Evolutionary conservation across 2,329 filamentous ascomycete genomes (phyloP).

Genomic region (Ophiocordyceps robertsii): DNA sequence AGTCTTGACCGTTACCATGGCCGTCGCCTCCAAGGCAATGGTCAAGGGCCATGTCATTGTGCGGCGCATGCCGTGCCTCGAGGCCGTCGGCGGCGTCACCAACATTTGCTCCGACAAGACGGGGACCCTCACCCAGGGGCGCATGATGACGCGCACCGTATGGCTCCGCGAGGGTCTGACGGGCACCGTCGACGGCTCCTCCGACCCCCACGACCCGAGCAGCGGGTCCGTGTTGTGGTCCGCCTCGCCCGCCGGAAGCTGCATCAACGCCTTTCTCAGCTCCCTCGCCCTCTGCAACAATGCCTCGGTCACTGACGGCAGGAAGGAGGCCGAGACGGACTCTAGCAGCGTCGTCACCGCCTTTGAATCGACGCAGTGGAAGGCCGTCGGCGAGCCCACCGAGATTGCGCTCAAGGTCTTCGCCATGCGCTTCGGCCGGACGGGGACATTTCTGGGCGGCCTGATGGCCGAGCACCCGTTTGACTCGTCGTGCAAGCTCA

Average conservation of each 20-base stretch:
- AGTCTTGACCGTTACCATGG: constrained; percentile 59
- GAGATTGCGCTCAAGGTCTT: constrained; percentile 65
- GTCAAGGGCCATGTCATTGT: constrained; percentile 51
- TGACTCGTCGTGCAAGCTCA: constrained; percentile 60
- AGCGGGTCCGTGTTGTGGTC: constrained; percentile 37
- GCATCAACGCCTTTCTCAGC: constrained; percentile 33
- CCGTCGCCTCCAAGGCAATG: constrained; percentile 52
- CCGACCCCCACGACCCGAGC: constrained; percentile 47
- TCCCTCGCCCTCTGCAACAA: constrained; percentile 51
- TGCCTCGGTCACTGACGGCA: constrained; percentile 32
- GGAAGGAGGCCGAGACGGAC: constrained; percentile 31
- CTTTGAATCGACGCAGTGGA: constrained; percentile 34
- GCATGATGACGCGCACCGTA: constrained; percentile 51
- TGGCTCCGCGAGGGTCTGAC: constrained; percentile 43
- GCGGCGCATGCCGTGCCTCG: constrained; percentile 49
- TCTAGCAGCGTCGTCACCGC: constrained; percentile 30
- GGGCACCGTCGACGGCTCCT: constrained; percentile 39
- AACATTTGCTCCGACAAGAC: constrained; percentile 62
- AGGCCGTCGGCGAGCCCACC: constrained; percentile 52
- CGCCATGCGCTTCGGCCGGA: constrained; percentile 51
- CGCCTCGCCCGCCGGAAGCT: constrained; percentile 23
- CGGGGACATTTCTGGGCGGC: constrained; percentile 27
- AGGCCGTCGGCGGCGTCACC: constrained; percentile 56
- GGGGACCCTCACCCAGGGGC: constrained; percentile 51
- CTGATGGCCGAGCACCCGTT: constrained; percentile 57